phyloP scores from a whole-genome alignment of 2,329 filamentous ascomycete species.

The Cadophora sp. region DNA sequence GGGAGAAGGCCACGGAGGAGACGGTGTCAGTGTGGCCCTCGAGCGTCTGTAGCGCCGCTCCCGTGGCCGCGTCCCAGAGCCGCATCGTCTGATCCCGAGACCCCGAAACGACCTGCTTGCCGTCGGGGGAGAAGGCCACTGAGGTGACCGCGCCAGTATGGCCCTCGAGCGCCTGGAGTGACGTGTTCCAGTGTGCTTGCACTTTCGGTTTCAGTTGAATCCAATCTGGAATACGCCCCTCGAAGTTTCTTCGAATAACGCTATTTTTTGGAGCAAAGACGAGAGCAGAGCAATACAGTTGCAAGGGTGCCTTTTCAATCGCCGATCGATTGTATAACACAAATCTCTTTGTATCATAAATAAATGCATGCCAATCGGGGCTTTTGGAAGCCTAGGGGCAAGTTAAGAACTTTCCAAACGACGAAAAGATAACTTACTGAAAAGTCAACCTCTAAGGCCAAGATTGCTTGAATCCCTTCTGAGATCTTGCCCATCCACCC shows the following conservation, averaged over 20 bases:
- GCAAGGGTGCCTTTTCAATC: slow-evolving; percentile 31
- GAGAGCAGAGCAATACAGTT: slow-evolving; percentile 31
- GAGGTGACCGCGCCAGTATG: neutral
- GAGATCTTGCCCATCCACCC: slow-evolving; percentile 7
- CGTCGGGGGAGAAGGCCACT: slow-evolving; percentile 20
- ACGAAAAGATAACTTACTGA: slow-evolving; percentile 8
- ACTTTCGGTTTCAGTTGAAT: slow-evolving; percentile 20
- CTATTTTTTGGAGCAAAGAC: slow-evolving; percentile 43
- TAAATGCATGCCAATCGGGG: slow-evolving; percentile 18
- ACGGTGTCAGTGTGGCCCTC: neutral
- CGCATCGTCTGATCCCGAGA: slow-evolving; percentile 4
- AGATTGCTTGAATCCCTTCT: slow-evolving; percentile 26
- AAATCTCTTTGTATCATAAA: slow-evolving; percentile 33
- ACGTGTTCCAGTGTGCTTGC: slow-evolving; percentile 18
- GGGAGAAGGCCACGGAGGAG: slow-evolving; percentile 19
- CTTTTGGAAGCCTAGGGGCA: neutral
- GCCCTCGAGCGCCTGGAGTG: slow-evolving; percentile 9
- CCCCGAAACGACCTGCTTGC: slow-evolving; percentile 1
- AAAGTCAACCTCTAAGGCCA: slow-evolving; percentile 20
- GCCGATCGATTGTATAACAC: slow-evolving; percentile 19
- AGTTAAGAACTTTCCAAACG: slow-evolving; percentile 6
- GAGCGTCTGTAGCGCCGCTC: slow-evolving; percentile 11
- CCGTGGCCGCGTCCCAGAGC: slow-evolving; percentile 25
- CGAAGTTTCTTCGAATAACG: slow-evolving; percentile 32
- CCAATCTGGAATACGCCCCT: slow-evolving; percentile 9